phyloP scores from a whole-genome alignment of 768 basidiomycete genomes.

The Mycena leptocephala region DNA sequence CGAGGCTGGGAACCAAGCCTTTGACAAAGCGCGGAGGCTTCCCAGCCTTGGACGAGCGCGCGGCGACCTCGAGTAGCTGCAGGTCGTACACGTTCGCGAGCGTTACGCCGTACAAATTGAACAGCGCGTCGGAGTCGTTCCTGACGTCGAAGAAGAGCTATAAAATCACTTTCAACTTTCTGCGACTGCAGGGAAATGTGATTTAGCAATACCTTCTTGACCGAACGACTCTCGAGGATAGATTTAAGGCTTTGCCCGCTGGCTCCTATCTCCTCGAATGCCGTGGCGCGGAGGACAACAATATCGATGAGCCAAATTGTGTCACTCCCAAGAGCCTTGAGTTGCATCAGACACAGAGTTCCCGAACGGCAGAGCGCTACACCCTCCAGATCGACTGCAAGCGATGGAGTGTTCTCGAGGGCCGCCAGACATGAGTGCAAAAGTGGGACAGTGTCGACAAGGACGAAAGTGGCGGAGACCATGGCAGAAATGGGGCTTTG shows the following conservation, averaged over 20 bases:
- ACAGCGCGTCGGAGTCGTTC: constrained; percentile 53
- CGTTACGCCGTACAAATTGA: constrained; percentile 44
- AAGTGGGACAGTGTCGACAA: constrained; percentile 27
- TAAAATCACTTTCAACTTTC: background rate
- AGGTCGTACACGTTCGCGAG: constrained; percentile 51
- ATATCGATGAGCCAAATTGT: constrained; percentile 56
- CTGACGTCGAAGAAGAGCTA: constrained; percentile 55
- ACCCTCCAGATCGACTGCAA: constrained; percentile 57
- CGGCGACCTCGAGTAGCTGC: constrained; percentile 52
- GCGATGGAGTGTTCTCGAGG: constrained; percentile 4
- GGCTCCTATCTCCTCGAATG: constrained; percentile 46
- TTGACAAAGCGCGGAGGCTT: constrained; percentile 38
- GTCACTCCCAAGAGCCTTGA: constrained; percentile 43
- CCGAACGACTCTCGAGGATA: constrained; percentile 39
- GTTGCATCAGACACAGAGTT: constrained; percentile 48
- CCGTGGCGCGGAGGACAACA: constrained; percentile 43
- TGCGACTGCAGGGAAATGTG: too few species aligned
- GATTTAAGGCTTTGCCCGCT: constrained; percentile 41
- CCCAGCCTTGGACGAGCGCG: constrained; percentile 39
- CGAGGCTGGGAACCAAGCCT: constrained; percentile 43
- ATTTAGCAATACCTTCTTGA: constrained; percentile 42
- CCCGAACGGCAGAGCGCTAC: constrained; percentile 51
- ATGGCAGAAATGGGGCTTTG: background rate
- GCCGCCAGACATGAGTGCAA: constrained; percentile 21
- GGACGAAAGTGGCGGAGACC: constrained; percentile 1